Conservation (phyloP, 139 green algal species). For the Monoraphidium neglectum region DNA sequence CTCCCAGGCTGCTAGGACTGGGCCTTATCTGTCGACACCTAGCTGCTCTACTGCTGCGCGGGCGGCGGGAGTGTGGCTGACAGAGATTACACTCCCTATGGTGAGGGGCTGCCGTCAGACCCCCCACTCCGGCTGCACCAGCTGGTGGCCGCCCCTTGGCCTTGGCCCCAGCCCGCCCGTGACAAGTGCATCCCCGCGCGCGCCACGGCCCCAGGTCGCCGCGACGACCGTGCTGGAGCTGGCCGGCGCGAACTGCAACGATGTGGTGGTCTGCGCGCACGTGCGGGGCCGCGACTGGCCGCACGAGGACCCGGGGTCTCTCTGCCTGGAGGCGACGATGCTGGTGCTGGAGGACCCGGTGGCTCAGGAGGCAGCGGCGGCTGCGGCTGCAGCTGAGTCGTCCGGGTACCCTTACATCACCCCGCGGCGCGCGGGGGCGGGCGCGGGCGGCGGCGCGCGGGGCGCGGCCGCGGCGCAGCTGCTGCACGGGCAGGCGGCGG, state of each 20-base stretch:
- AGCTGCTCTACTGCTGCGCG: too few relatives aligned
- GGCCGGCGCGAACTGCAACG: slow-evolving; percentile 58
- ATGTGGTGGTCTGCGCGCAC: slow-evolving; percentile 76
- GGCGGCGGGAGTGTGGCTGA: too few relatives aligned
- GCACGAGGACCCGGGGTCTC: not conserved
- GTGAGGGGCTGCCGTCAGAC: too few relatives aligned
- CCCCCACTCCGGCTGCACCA: too few relatives aligned
- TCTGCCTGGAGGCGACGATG: slow-evolving; percentile 51
- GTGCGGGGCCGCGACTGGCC: slow-evolving; percentile 10
- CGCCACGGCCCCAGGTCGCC: slow-evolving; percentile 46
- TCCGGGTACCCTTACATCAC: slow-evolving; percentile 12
- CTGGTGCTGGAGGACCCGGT: slow-evolving; percentile 45
- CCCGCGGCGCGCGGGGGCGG: not conserved
- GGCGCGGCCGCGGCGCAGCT: not conserved
- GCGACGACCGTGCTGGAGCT: slow-evolving; percentile 55
- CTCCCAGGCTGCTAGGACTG: too few relatives aligned
- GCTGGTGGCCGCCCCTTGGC: too few relatives aligned
- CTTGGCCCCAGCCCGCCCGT: too few relatives aligned
- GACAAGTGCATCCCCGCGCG: too few relatives aligned
- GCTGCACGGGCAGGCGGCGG: not conserved
- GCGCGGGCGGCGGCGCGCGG: not conserved
- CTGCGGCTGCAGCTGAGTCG: slow-evolving; percentile 14
- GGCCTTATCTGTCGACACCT: too few relatives aligned
- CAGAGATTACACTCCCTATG: too few relatives aligned
- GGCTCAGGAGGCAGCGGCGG: slow-evolving; percentile 8